phyloP scores from a whole-genome alignment of 2,329 filamentous ascomycete genomes.

The Ceratocystis colombiana region DNA sequence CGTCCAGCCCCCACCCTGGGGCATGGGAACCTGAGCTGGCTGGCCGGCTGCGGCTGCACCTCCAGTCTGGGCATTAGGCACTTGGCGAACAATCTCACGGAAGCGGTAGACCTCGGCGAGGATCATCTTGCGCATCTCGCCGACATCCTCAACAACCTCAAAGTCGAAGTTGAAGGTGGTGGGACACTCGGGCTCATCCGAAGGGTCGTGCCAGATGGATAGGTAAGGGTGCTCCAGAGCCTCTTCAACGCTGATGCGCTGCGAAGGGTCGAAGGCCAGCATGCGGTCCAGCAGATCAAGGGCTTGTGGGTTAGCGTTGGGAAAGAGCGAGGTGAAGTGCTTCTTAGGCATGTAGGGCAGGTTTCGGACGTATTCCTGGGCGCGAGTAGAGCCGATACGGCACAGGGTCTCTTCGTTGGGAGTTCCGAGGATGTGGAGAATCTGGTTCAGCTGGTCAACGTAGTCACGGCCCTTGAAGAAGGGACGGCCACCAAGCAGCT shows the following conservation, averaged over 20 bases:
- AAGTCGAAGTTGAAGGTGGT: slow-evolving; percentile 97
- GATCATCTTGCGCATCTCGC: slow-evolving; percentile 94
- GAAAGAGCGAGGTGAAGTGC: slow-evolving; percentile 78
- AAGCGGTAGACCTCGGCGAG: slow-evolving; percentile 87
- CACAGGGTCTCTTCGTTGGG: slow-evolving; percentile 90
- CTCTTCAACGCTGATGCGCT: slow-evolving; percentile 86
- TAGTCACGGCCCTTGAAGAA: slow-evolving; percentile 99
- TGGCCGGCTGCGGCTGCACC: slow-evolving; percentile 31
- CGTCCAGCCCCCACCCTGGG: slow-evolving; percentile 44
- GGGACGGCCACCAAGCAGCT: slow-evolving; percentile 86
- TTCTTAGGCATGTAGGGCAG: slow-evolving; percentile 91
- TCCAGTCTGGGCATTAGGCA: slow-evolving; percentile 34
- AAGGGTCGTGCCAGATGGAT: slow-evolving; percentile 95
- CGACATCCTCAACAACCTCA: slow-evolving; percentile 90
- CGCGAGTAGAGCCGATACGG: slow-evolving; percentile 87
- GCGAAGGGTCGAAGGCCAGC: slow-evolving; percentile 92
- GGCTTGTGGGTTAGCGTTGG: slow-evolving; percentile 88
- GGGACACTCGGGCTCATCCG: slow-evolving; percentile 87
- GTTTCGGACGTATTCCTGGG: slow-evolving; percentile 97
- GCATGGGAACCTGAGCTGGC: slow-evolving; percentile 44
- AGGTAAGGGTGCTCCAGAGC: slow-evolving; percentile 95
- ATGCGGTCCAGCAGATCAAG: slow-evolving; percentile 92
- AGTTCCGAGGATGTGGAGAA: slow-evolving; percentile 92
- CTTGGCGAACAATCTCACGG: slow-evolving; percentile 52
- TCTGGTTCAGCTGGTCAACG: slow-evolving; percentile 98